These are phyloP conservation scores for Fusarium protoensiforme DNA, from an alignment of 2,329 filamentous ascomycete species.

Conservation along the genomic window DNA sequence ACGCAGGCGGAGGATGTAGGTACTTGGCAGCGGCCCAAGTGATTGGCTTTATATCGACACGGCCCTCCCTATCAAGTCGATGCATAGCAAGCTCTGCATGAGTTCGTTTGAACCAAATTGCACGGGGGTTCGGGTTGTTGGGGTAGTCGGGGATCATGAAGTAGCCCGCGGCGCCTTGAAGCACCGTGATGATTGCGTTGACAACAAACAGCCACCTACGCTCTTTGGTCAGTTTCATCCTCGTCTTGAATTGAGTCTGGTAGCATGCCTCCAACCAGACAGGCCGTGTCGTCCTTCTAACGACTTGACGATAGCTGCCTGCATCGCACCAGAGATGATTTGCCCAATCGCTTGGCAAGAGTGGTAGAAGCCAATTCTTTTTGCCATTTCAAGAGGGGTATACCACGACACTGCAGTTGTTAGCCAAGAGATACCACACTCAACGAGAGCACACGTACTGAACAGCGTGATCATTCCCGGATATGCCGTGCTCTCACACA, in stretches of 20 bases:
- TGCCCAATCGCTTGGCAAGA: constrained; percentile 53
- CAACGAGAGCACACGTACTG: constrained; percentile 11
- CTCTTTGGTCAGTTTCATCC: background rate
- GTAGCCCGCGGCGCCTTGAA: constrained; percentile 47
- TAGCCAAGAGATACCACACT: background rate
- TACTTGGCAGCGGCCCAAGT: constrained; percentile 41
- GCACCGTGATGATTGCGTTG: constrained; percentile 52
- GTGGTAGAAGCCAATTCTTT: constrained; percentile 54
- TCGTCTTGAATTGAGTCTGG: background rate
- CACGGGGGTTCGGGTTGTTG: constrained; percentile 40
- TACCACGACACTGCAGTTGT: constrained; percentile 19
- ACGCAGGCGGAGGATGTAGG: background rate
- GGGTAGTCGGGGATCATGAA: constrained; percentile 50
- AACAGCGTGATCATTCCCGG: constrained; percentile 52
- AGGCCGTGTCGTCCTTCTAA: constrained; percentile 51
- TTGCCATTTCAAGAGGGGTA: constrained; percentile 18
- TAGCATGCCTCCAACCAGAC: constrained; percentile 53
- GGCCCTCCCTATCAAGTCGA: constrained; percentile 40
- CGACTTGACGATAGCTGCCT: constrained; percentile 53
- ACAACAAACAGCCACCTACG: constrained; percentile 57
- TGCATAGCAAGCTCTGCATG: constrained; percentile 43
- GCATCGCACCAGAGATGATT: constrained; percentile 58
- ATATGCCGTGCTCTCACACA: constrained; percentile 50
- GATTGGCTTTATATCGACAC: constrained; percentile 34
- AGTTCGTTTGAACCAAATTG: constrained; percentile 43